Conservation (phyloP, 1,284 basidiomycete genomes). For the Trametes pubescens region DNA sequence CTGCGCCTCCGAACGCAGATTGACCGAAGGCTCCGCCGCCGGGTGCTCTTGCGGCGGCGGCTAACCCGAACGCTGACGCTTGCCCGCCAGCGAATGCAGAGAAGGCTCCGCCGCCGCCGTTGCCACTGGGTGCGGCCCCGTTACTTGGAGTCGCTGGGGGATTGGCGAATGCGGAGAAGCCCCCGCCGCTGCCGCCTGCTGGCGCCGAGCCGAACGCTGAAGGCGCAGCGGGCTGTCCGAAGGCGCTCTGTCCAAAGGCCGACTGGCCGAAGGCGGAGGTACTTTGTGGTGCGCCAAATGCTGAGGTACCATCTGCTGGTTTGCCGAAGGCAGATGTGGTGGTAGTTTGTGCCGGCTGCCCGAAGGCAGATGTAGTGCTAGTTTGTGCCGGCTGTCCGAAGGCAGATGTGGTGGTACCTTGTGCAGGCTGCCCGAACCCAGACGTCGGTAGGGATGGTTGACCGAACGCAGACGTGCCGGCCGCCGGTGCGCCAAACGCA, state of each 20-base stretch:
- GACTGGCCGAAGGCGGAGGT: constrained; percentile 44
- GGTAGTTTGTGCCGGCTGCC: constrained; percentile 32
- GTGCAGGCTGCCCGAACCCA: constrained; percentile 38
- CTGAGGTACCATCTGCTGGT: constrained; percentile 35
- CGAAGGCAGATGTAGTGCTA: constrained; percentile 38
- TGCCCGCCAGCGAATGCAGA: constrained; percentile 45
- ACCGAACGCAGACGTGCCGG: constrained; percentile 38
- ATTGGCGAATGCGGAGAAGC: constrained; percentile 39
- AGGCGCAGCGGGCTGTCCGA: constrained; percentile 43
- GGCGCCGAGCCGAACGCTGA: constrained; percentile 44
- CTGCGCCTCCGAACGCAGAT: constrained; percentile 30
- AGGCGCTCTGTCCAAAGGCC: constrained; percentile 35
- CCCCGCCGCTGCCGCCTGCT: constrained; percentile 33
- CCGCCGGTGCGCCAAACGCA: constrained; percentile 43
- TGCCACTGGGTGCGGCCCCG: constrained; percentile 9
- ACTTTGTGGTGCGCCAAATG: constrained; percentile 40
- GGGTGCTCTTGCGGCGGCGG: constrained; percentile 35
- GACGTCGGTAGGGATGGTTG: constrained; percentile 32
- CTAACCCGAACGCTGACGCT: constrained; percentile 44
- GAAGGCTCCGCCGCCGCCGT: constrained; percentile 42
- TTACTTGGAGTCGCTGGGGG: constrained; percentile 29
- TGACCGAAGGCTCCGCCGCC: constrained; percentile 42
- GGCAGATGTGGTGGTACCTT: constrained; percentile 36
- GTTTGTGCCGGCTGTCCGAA: constrained; percentile 36
- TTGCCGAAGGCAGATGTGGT: constrained; percentile 45